Base-by-base conservation (phyloP, 768 basidiomycete genomes). In the Mycena galopus region DNA sequence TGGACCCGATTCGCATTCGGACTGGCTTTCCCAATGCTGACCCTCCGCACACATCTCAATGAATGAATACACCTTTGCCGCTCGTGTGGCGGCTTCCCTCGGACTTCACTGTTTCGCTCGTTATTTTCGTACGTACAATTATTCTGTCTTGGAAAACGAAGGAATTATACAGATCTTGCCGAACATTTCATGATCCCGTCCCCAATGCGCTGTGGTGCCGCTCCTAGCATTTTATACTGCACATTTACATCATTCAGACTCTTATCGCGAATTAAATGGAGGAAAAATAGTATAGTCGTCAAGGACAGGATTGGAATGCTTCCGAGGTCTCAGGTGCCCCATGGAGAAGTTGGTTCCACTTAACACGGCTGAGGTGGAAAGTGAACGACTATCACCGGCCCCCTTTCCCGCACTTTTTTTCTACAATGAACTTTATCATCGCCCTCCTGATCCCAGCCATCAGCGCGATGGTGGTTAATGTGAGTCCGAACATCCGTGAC, bases 231-330 rank as follows among this genome's bases (percentile, higher is more conserved):
- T 35, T 35, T 35, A 35, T 35, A 35, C 6, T 35, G 35, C 35
- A 6, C 12, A 35, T 35, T 35, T 35, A 35, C 35, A 35, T 35
- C 35, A 35, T 35, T 35, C 35, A 12, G 35, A 35, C 12, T 35
- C 12, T 35, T 35, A 35, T 35, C 35, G 35, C 35, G 35, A 35
- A 35, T 35, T 35, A 12, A 35, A 35, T 35, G 35, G 12, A 35
- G 35, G 35, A 35, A 35, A 35, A 35, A 35, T 35, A 35, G 35
- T 50, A 23, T 21, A 50, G 47, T 50, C 58, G 35, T 59, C n/a
- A 59, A 59, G 58, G 58, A 59, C 58, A n/a, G 58, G 58, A 39
- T 59, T 37, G 35, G 58, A 59, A 59, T 59, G 58, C 58, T 33
- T 59, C 58, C 58, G 58, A 59, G 9, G 58, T 59, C 21, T 35